Percentiles rank a stretch among this genome's conserved stretches.
These are phyloP conservation scores for Rutstroemia sp. DNA, from an alignment of 2,329 filamentous ascomycete genomes.

Conservation along the genomic window DNA sequence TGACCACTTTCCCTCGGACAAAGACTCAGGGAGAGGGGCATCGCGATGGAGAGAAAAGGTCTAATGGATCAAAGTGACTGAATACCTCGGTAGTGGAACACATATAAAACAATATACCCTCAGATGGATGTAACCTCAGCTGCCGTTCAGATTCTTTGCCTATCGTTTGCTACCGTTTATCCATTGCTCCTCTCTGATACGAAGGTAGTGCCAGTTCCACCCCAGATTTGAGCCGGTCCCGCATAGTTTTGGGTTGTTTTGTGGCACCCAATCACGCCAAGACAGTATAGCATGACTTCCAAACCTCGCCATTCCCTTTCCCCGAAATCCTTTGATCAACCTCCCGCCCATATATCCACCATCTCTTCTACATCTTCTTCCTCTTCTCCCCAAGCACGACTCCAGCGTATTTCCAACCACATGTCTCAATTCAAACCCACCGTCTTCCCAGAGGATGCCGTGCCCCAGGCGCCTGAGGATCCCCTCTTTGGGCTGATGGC, in stretches of 20 bases:
- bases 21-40: no score
- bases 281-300: slow-evolving; percentile 7
- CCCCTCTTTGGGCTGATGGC: slow-evolving; percentile 89
- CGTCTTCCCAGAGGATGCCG: slow-evolving; percentile 66
- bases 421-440: slow-evolving; percentile 51
- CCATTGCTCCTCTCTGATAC: not conserved
- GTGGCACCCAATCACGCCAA: not conserved
- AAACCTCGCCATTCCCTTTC: slow-evolving; percentile 8
- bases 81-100: no score
- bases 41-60: no score
- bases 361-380: slow-evolving; percentile 5
- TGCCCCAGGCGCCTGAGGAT: slow-evolving; percentile 90
- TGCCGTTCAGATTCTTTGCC: not conserved
- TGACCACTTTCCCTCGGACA: no score
- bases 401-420: slow-evolving; percentile 60
- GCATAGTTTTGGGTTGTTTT: not conserved
- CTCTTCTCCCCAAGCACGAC: slow-evolving; percentile 40
- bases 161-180: not conserved
- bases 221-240: slow-evolving; percentile 10
- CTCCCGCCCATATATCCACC: not conserved
- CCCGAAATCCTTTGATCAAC: not conserved
- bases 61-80: no score
- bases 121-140: no score
- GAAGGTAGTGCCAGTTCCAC: not conserved
- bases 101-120: no score